A percentile compares a stretch with the other conserved stretches of the same genome.
Conservation (phyloP, 352 stramenopile genomes). For the Globisporangium cederbergense region DNA sequence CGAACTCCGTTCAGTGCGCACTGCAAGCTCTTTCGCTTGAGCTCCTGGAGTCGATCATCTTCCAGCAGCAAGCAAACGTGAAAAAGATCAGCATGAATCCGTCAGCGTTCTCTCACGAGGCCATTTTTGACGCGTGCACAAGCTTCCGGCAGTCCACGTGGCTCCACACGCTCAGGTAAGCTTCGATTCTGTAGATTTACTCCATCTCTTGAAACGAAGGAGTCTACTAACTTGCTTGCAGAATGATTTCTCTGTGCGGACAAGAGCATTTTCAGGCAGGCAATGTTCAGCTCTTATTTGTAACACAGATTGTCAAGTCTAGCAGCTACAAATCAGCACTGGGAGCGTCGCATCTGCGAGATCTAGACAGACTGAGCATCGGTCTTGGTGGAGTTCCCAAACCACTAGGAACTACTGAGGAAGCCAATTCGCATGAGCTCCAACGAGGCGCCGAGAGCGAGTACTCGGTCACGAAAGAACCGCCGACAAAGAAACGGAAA, state of each 20-base stretch:
- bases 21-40: constrained; percentile 37
- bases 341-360: constrained; percentile 36
- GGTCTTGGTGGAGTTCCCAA: constrained; percentile 4
- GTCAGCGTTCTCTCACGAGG: constrained; percentile 31
- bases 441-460: neutral
- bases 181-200: neutral
- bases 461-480: constrained; percentile 11
- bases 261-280: constrained; percentile 7
- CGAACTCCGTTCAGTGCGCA: constrained; percentile 22
- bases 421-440: neutral
- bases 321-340: constrained; percentile 39
- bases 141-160: constrained; percentile 59
- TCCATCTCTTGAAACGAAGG: constrained; percentile 2
- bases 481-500: constrained; percentile 23
- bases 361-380: constrained; percentile 23
- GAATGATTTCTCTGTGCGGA: constrained; percentile 19
- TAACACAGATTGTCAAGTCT: constrained; percentile 25
- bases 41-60: constrained; percentile 39
- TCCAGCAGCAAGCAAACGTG: constrained; percentile 36
- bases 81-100: constrained; percentile 48
- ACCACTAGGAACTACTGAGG: constrained; percentile 1
- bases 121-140: constrained; percentile 49
- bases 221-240: constrained; percentile 7
- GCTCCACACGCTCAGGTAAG: constrained; percentile 62
- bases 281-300: constrained; percentile 17